Conservation (phyloP, 139 green algal species). For the Chlamydomonas sp. region DNA sequence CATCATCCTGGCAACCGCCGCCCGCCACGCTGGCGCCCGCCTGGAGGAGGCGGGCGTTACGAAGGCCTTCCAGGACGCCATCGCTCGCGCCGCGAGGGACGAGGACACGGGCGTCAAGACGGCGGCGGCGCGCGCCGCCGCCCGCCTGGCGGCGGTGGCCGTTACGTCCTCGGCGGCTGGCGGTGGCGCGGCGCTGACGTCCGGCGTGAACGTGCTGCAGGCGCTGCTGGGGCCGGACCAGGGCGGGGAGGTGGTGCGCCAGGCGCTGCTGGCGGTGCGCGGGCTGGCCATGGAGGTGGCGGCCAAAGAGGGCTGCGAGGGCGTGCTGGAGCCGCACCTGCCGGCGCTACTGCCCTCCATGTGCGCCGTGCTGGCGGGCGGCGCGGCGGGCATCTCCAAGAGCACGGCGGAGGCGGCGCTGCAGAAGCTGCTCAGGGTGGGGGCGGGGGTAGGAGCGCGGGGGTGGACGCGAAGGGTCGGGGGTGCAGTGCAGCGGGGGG, state of each 20-base stretch:
- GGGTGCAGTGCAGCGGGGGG: no score
- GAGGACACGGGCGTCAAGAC: slow-evolving; percentile 61
- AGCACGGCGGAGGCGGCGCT: slow-evolving; percentile 47
- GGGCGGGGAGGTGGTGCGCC: slow-evolving; percentile 70
- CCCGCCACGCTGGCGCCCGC: slow-evolving; percentile 10
- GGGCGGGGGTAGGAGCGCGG: no score
- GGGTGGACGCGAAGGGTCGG: no score
- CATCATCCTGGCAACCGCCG: slow-evolving; percentile 42
- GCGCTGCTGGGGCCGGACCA: slow-evolving; percentile 82
- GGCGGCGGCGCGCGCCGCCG: slow-evolving; percentile 62
- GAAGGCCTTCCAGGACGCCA: slow-evolving; percentile 40
- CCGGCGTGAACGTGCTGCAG: slow-evolving; percentile 46
- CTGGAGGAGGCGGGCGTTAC: slow-evolving; percentile 49
- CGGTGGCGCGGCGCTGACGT: slow-evolving; percentile 19
- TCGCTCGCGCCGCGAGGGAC: slow-evolving; percentile 48
- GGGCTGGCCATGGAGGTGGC: slow-evolving; percentile 46
- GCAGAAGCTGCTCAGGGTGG: slow-evolving; percentile 28
- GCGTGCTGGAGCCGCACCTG: slow-evolving; percentile 63
- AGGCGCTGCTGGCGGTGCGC: slow-evolving; percentile 67
- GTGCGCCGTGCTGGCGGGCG: slow-evolving; percentile 51
- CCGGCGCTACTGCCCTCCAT: slow-evolving; percentile 69
- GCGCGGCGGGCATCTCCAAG: background rate
- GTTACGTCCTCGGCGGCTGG: background rate
- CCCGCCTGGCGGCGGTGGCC: slow-evolving; percentile 47
- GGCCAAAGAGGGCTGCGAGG: background rate